A percentile compares a stretch with the other conserved stretches of the same genome.
Conservation (phyloP, 306 rosid genomes). For the apple (Malus domestica) region DNA sequence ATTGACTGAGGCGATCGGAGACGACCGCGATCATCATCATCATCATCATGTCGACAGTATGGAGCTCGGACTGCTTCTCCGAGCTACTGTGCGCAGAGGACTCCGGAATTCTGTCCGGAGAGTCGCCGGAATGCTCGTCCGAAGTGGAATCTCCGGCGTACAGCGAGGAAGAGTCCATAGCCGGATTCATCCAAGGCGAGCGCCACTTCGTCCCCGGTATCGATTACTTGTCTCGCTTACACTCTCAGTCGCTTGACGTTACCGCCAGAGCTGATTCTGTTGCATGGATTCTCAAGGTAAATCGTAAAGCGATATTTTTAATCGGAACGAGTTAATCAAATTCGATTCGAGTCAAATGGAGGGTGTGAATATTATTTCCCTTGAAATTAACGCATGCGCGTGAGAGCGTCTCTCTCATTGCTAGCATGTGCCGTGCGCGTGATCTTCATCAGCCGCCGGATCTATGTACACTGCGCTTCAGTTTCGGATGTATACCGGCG, state of each 20-base stretch:
- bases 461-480: not conserved
- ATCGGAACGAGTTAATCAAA: not conserved
- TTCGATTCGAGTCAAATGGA: not conserved
- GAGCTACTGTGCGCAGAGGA: conserved; percentile 75
- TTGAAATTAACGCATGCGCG: not conserved
- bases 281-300: conserved; percentile 98
- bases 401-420: not conserved
- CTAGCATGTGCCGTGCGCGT: not conserved
- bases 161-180: conserved; percentile 67
- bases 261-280: conserved; percentile 72
- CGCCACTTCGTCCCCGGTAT: conserved; percentile 67
- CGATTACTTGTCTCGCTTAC: conserved; percentile 56
- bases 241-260: conserved; percentile 56
- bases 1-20: conserved; percentile 37
- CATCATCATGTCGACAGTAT: conserved; percentile 36
- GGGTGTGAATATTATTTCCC: not conserved
- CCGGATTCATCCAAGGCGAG: conserved; percentile 76
- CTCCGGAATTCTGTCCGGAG: conserved; percentile 53
- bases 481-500: not conserved
- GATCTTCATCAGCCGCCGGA: not conserved
- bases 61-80: conserved; percentile 57
- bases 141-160: conserved; percentile 38
- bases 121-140: conserved; percentile 57
- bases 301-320: not conserved
- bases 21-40: conserved; percentile 35